These are phyloP conservation scores for Capsicum rhomboideum DNA, from an alignment of 257 asterid genomes.

Conservation along the genomic window DNA sequence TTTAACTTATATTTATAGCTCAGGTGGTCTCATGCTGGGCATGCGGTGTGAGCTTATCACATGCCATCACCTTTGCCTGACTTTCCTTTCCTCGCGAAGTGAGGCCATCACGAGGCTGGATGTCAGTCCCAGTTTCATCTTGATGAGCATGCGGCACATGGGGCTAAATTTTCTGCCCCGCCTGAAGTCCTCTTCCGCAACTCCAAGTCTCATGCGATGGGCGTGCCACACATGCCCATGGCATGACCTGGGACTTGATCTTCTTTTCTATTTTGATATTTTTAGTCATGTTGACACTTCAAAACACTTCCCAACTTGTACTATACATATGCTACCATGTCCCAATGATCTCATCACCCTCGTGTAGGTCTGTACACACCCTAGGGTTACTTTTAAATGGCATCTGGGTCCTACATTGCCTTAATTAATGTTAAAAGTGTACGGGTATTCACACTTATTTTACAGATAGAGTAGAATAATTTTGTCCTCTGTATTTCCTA, in stretches of 20 bases:
- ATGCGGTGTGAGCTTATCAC: neutral
- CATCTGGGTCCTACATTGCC: neutral
- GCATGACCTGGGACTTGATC: neutral
- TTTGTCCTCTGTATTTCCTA: neutral
- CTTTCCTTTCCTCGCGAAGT: neutral
- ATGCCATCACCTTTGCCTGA: neutral
- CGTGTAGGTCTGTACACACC: neutral
- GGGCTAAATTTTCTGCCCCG: neutral
- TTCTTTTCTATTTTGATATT: neutral
- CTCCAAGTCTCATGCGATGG: neutral
- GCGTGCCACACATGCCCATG: neutral
- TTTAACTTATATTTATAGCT: neutral
- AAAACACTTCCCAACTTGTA: neutral
- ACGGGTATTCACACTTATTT: neutral
- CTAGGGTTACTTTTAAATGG: neutral
- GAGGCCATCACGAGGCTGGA: neutral
- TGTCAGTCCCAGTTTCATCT: neutral
- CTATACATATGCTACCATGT: neutral
- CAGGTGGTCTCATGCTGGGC: neutral
- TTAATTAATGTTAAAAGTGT: neutral
- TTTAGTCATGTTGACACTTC: neutral
- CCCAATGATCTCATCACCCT: neutral
- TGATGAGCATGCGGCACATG: neutral
- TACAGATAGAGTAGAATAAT: neutral
- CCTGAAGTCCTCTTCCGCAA: neutral